Conservation (phyloP, 129 eudicot species). For the Mikania micrantha region DNA sequence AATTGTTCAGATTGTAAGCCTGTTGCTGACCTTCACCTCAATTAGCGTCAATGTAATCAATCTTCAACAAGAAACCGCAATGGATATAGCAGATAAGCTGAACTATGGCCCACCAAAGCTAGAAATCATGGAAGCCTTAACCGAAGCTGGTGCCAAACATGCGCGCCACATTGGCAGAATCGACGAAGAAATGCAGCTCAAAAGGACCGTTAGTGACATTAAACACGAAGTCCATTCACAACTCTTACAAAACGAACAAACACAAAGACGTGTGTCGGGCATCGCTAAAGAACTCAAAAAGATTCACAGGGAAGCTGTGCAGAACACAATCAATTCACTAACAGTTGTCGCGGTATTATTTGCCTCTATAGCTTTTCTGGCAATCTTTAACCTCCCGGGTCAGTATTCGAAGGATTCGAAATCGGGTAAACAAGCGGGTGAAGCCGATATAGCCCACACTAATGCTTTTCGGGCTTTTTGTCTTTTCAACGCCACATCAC, state of each 20-base stretch:
- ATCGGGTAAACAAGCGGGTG: conserved; percentile 46
- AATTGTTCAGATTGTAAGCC: conserved; percentile 53
- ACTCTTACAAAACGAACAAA: conserved; percentile 79
- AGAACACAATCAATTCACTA: conserved; percentile 81
- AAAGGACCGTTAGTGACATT: conserved; percentile 86
- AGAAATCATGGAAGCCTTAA: conserved; percentile 58
- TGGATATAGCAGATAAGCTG: conserved; percentile 86
- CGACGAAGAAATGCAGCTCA: conserved; percentile 76
- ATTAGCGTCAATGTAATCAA: conserved; percentile 71
- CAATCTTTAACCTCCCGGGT: conserved; percentile 83
- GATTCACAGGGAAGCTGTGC: conserved; percentile 90
- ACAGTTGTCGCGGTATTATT: conserved; percentile 87
- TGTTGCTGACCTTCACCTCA: conserved; percentile 56
- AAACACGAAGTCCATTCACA: conserved; percentile 93
- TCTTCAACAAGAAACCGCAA: conserved; percentile 71
- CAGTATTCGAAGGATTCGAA: conserved; percentile 34
- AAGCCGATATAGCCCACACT: conserved; percentile 45
- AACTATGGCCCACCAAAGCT: conserved; percentile 70
- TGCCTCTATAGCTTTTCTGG: conserved; percentile 92
- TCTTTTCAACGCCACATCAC: conserved; percentile 66
- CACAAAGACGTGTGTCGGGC: conserved; percentile 85
- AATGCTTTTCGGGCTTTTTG: conserved; percentile 72
- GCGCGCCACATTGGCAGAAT: conserved; percentile 65
- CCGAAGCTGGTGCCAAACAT: conserved; percentile 72
- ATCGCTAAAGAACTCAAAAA: conserved; percentile 82